Percentiles rank a stretch among this genome's conserved stretches.
These are phyloP conservation scores for Fusarium sp. DNA, from an alignment of 2,329 filamentous ascomycete genomes.

Conservation along the genomic window DNA sequence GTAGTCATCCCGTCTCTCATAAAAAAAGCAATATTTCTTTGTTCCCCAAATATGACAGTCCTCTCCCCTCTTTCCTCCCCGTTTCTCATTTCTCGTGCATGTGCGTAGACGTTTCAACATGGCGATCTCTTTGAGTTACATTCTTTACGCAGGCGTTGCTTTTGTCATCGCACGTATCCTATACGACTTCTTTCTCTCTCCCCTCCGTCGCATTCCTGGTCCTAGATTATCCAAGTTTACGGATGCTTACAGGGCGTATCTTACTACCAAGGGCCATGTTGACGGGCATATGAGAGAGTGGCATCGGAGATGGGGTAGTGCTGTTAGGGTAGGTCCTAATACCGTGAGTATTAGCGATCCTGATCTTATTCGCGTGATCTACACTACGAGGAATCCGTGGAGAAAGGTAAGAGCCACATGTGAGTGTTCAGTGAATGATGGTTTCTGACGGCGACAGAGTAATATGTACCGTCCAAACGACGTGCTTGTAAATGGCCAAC, in stretches of 20 bases:
- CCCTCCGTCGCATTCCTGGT: slow-evolving; percentile 26
- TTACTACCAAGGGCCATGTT: slow-evolving; percentile 24
- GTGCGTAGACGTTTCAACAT: slow-evolving; percentile 2
- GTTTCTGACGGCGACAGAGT: slow-evolving; percentile 9
- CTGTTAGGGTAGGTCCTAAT: slow-evolving; percentile 32
- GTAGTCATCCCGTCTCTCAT: neutral
- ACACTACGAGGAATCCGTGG: slow-evolving; percentile 32
- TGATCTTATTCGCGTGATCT: slow-evolving; percentile 32
- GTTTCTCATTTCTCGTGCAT: neutral
- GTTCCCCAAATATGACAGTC: slow-evolving; percentile 5
- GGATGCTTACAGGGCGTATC: slow-evolving; percentile 30
- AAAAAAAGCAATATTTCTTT: slow-evolving; percentile 24
- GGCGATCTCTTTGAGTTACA: slow-evolving; percentile 9
- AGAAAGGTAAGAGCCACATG: slow-evolving; percentile 15
- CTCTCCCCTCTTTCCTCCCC: neutral
- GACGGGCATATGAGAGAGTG: slow-evolving; percentile 16
- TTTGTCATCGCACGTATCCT: slow-evolving; percentile 10
- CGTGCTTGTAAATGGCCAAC: slow-evolving; percentile 32
- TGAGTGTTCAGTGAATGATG: fast-evolving
- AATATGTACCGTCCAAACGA: slow-evolving; percentile 38
- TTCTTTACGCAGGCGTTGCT: slow-evolving; percentile 11
- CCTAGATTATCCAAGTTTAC: slow-evolving; percentile 23
- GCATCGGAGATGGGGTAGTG: slow-evolving; percentile 32
- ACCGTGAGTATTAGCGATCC: slow-evolving; percentile 34
- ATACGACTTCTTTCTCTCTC: slow-evolving; percentile 28